These are phyloP conservation scores for Metschnikowia lunata DNA, from an alignment of 805 yeast genomes.

Conservation along the genomic window DNA sequence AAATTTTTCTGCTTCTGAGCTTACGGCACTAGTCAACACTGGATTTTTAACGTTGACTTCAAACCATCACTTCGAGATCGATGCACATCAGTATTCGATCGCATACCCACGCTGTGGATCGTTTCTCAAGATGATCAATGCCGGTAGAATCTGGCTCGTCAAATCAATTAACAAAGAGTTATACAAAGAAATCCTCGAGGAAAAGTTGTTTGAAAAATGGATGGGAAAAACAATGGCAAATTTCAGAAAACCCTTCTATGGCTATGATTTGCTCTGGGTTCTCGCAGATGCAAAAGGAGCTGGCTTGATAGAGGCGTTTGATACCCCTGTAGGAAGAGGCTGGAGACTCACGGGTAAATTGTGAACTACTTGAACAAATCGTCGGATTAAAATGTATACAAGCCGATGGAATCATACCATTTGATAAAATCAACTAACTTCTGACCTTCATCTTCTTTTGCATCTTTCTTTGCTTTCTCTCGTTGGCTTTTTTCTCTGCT, in stretches of 20 bases:
- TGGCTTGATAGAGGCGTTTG: constrained; percentile 49
- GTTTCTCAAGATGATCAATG: constrained; percentile 39
- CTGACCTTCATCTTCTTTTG: constrained; percentile 56
- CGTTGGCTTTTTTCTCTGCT: constrained; percentile 70
- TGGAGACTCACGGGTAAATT: constrained; percentile 53
- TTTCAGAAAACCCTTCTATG: constrained; percentile 46
- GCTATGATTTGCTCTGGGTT: constrained; percentile 47
- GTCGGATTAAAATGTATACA: no score
- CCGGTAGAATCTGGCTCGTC: constrained; percentile 43
- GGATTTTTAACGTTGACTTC: constrained; percentile 46
- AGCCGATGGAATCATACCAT: no score
- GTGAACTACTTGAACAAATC: not conserved
- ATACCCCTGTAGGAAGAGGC: constrained; percentile 53
- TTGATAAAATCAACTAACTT: constrained; percentile 16
- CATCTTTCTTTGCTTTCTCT: constrained; percentile 74
- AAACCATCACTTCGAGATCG: constrained; percentile 41
- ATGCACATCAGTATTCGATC: constrained; percentile 36
- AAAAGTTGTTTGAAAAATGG: constrained; percentile 42
- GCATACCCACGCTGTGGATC: constrained; percentile 51
- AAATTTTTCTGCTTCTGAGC: constrained; percentile 23
- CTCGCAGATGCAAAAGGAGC: constrained; percentile 49
- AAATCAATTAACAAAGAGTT: constrained; percentile 32
- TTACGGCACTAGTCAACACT: constrained; percentile 30
- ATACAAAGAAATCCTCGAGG: constrained; percentile 43
- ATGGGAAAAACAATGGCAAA: constrained; percentile 38